Evolutionary conservation across 2,329 filamentous ascomycete genomes (phyloP), one percentile per base, ranked within the genome.

Genomic region (Arthrobotrys entomopaga): DNA sequence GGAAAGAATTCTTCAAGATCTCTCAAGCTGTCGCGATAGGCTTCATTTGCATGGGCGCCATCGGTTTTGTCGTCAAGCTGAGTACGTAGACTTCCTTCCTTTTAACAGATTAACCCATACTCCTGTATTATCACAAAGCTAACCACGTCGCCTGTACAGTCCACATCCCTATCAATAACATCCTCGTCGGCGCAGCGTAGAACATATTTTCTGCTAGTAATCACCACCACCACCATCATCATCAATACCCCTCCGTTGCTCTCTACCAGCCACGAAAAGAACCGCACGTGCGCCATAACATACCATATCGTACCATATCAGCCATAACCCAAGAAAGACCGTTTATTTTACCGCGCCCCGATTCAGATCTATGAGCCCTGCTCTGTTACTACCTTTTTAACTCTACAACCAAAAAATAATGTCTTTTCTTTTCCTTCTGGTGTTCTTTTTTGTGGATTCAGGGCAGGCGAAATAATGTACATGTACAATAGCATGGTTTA

Each of bases 101-200:
- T n/a, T n/a, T n/a, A n/a, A 43, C 46, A 40, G 24, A 43, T 16
- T 4, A 2, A 16, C n/a, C 3, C 53, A 20, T 43, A 16, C 52
- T 22, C 29, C 11, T 11, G 11, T 29, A 40, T 13, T 10, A 6
- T n/a, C 8, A 7, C 50, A 22, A 5, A 16, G n/a, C 50, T 61
- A 50, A 57, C 52, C n/a, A 26, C 24, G 7, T 26, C 24, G n/a
- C 48, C 26, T 26, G 19, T 34, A 11, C 65, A 82, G 81, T 85
- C 63, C 84, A 85, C 79, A 85, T 86, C 71, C 84, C 84, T 52
- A 82, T 86, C 76, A 85, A 85, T 81, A 85, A 85, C 80, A 85
- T 85, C 76, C 81, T 86, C 71, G 84, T 86, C 63, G 70, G 70
- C 19, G 70, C 70, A 16, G 70, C 70, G 34, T 75, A 69, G 52